These are phyloP conservation scores for Aspergillus funiculosus DNA, from an alignment of 495 filamentous ascomycete genomes.

Conservation along the genomic window DNA sequence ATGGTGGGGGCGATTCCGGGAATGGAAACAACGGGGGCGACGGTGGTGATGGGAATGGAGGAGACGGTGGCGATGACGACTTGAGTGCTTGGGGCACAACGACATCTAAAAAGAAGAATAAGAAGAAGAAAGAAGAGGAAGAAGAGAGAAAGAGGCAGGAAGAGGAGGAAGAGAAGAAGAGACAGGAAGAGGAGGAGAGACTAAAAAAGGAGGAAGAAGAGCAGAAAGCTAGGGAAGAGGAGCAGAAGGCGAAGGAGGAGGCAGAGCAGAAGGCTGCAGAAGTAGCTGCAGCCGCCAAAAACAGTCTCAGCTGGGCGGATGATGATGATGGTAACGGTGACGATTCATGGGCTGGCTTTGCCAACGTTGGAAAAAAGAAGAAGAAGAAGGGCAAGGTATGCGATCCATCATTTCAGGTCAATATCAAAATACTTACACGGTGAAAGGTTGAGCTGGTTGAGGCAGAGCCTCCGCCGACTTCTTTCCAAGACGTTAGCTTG, in stretches of 20 bases:
- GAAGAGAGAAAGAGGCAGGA: constrained; percentile 12
- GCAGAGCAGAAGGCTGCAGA: constrained; percentile 33
- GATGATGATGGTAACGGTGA: constrained; percentile 29
- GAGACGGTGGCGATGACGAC: constrained; percentile 30
- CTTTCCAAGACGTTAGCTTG: constrained; percentile 45
- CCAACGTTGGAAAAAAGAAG: constrained; percentile 42
- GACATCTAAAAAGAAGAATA: constrained; percentile 40
- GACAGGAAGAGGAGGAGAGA: constrained; percentile 29
- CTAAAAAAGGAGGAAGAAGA: constrained; percentile 34
- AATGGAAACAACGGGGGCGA: constrained; percentile 27
- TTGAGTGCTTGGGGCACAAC: constrained; percentile 38
- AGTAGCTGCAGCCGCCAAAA: constrained; percentile 29
- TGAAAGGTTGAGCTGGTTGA: constrained; percentile 9
- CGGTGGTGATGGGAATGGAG: constrained; percentile 24
- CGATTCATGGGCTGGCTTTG: constrained; percentile 35
- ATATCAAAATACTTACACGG: neutral
- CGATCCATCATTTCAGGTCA: neutral
- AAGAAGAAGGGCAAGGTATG: constrained; percentile 47
- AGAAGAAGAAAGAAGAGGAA: constrained; percentile 33
- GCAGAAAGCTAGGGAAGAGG: constrained; percentile 20
- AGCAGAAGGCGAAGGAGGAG: constrained; percentile 16
- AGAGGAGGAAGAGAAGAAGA: constrained; percentile 25
- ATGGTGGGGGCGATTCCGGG: constrained; percentile 26
- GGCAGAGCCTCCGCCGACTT: constrained; percentile 25
- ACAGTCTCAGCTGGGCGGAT: constrained; percentile 44